Evolutionary conservation across 805 yeast genomes (phyloP), one percentile per base, ranked within the genome.

Genomic region (Yarrowia sp.): DNA sequence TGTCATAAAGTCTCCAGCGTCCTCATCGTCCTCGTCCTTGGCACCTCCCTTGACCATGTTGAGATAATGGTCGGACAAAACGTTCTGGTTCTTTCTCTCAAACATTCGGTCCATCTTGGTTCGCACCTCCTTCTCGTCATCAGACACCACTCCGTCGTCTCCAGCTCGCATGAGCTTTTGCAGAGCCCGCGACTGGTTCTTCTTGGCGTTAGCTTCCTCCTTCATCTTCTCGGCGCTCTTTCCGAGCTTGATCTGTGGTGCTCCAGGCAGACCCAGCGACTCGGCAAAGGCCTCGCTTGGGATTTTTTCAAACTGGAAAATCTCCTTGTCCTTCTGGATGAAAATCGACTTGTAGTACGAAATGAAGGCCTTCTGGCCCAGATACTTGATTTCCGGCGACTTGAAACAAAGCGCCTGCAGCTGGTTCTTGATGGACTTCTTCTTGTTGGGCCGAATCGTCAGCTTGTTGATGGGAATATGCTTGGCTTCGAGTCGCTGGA

Each of bases 81-180:
- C 96, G 62, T 89, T 88, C 78, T 95, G 98, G 75, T 95, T 95
- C 74, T 89, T 83, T 74, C 99, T 84, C 74, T 91, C 96, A 77
- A 95, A 95, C 96, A 95, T 92, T 67, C 92, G 84, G 75, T 95
- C 99, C 73, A 90, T 90, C 75, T 89, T 93, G 16, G 98, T 95
- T 71, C 92, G 84, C 1, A 85, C 87, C 69, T 83, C 82, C 67
- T 75, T 73, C 64, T 73, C 80, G 67, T 24, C 73, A 0, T 75
- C 80, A 2, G 71, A 78, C 12, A 75, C 74, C 19, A 78, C 67
- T 44, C 84, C 90, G 65, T 93, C 96, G 65, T 88, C 87, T 8
- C 84, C 89, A 68, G 82, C 81, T 68, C 83, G 82, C 1, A 85
- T 75, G 63, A 90, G 77, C 7, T 82, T 80, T 52, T 83, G 70